Conservation (phyloP, 176 grass and related monocot genomes). For the Miscanthus lutarioriparius region DNA sequence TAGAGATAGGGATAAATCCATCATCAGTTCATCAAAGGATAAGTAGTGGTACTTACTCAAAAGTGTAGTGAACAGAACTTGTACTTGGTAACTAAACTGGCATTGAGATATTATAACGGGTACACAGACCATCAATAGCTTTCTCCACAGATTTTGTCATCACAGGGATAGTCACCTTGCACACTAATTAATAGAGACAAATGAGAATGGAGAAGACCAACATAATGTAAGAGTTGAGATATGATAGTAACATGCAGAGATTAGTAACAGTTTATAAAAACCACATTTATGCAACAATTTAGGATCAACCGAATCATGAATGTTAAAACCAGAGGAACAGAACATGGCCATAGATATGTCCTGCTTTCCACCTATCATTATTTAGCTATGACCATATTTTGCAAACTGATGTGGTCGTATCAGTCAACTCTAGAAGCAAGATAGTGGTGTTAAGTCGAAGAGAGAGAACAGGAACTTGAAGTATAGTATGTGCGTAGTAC, state of each 20-base stretch:
- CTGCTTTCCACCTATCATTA: not conserved
- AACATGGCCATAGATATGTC: not conserved
- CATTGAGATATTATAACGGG: slow-evolving; percentile 45
- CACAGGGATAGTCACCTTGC: slow-evolving; percentile 52
- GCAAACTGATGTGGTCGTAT: not conserved
- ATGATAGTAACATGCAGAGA: not conserved
- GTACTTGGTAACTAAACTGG: slow-evolving; percentile 25
- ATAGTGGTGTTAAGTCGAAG: not conserved
- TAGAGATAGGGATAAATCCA: slow-evolving; percentile 10
- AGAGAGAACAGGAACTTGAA: not conserved
- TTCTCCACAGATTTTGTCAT: slow-evolving; percentile 48
- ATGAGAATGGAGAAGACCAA: slow-evolving; percentile 25
- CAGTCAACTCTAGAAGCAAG: not conserved
- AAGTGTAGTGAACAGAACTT: slow-evolving; percentile 23
- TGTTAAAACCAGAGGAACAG: slow-evolving; percentile 13
- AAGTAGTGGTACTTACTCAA: slow-evolving; percentile 33
- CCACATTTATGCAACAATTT: not conserved
- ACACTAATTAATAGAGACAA: slow-evolving; percentile 37
- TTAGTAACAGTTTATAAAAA: slow-evolving; percentile 1
- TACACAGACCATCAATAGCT: slow-evolving; percentile 42
- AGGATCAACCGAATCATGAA: slow-evolving; percentile 6
- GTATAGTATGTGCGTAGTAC: slow-evolving; percentile 29
- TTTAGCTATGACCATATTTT: slow-evolving; percentile 12
- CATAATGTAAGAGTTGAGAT: not conserved
- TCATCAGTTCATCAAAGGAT: not conserved